phyloP scores from a whole-genome alignment of 257 asterid species.

The Gardenia jasminoides region DNA sequence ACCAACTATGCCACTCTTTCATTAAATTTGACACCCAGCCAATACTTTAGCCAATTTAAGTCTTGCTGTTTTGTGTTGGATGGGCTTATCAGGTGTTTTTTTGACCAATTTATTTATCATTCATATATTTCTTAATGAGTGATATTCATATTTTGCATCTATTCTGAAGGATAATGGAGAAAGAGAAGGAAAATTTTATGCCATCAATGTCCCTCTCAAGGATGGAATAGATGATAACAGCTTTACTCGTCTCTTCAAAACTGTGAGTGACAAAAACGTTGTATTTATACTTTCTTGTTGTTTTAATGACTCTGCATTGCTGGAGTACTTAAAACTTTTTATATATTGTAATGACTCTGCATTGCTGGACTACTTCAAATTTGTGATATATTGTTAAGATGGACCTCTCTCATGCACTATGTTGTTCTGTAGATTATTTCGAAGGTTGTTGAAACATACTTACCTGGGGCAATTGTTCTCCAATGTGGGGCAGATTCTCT shows the following conservation, averaged over 20 bases:
- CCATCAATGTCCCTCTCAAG: constrained; percentile 95
- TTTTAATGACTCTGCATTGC: neutral
- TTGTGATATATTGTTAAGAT: neutral
- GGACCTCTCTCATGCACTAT: constrained; percentile 16
- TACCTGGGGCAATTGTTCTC: constrained; percentile 98
- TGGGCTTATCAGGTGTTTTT: neutral
- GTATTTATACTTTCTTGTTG: neutral
- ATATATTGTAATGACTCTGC: neutral
- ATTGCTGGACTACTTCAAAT: neutral
- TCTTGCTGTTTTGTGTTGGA: neutral
- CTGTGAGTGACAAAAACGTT: constrained; percentile 37
- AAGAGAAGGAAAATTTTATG: constrained; percentile 88
- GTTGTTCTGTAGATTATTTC: constrained; percentile 60
- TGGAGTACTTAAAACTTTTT: neutral
- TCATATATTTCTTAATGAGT: neutral
- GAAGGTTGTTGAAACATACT: constrained; percentile 88
- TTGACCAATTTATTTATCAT: neutral
- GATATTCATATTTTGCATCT: constrained; percentile 26
- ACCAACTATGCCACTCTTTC: no score
- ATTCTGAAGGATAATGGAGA: constrained; percentile 91
- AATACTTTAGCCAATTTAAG: no score
- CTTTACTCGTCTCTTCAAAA: constrained; percentile 82
- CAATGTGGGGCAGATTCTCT: constrained; percentile 99
- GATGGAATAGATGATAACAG: constrained; percentile 94
- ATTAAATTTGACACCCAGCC: no score